These are phyloP conservation scores for Ophiosphaerella narmari DNA, from an alignment of 2,329 filamentous ascomycete species.

Conservation along the genomic window DNA sequence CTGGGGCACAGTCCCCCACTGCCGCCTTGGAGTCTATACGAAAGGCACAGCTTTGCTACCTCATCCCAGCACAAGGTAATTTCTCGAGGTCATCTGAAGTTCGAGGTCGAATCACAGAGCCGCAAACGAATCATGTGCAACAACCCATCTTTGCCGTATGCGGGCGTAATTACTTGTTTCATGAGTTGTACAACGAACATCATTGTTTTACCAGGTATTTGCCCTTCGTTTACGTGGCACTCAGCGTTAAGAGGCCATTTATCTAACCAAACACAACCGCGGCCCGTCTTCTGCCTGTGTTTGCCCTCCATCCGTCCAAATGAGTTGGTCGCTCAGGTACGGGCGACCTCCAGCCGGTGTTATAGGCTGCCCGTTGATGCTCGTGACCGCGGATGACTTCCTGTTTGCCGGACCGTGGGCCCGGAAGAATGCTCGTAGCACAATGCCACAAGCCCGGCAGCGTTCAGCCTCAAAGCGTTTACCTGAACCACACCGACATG, in stretches of 20 bases:
- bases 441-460: conserved; percentile 29
- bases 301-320: conserved; percentile 1
- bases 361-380: neutral
- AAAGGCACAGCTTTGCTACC: conserved; percentile 28
- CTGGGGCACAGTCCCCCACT: conserved; percentile 18
- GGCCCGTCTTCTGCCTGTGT: conserved; percentile 7
- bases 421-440: conserved; percentile 26
- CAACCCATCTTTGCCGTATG: conserved; percentile 27
- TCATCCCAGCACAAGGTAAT: conserved; percentile 32
- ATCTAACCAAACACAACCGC: conserved; percentile 12
- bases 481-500: neutral
- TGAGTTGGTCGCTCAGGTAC: neutral
- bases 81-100: conserved; percentile 43
- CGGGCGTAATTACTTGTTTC: conserved; percentile 44
- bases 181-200: conserved; percentile 46
- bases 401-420: conserved; percentile 32
- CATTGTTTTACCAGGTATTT: conserved; percentile 23
- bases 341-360: neutral
- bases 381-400: conserved; percentile 19
- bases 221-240: conserved; percentile 28
- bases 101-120: conserved; percentile 39
- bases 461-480: neutral
- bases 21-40: conserved; percentile 15
- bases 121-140: conserved; percentile 45
- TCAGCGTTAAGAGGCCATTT: conserved; percentile 17